These are phyloP conservation scores for Sarocladium strictum DNA, from an alignment of 2,329 filamentous ascomycete species.

Conservation along the genomic window DNA sequence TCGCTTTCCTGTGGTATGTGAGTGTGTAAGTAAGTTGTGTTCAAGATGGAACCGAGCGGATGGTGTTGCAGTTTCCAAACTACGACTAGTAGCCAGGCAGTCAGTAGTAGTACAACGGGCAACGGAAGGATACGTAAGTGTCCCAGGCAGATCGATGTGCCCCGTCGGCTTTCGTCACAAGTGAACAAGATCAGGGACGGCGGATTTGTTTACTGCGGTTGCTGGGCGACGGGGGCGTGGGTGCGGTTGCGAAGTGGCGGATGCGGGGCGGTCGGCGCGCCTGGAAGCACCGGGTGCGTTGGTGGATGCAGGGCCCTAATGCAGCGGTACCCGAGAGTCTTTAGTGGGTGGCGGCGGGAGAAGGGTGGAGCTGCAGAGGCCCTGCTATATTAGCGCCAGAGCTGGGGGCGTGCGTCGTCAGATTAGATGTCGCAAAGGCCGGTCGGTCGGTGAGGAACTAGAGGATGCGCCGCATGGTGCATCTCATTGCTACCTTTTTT, in stretches of 20 bases:
- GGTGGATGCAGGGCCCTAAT: no score
- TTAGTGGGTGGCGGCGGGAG: background rate
- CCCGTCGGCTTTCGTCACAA: background rate
- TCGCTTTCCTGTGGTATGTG: background rate
- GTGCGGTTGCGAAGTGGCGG: background rate
- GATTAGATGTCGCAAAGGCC: no score
- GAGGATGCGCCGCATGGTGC: no score
- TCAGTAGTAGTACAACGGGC: no score
- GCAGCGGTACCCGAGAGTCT: background rate
- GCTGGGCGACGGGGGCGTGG: background rate
- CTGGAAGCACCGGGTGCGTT: background rate
- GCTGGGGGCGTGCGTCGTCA: background rate
- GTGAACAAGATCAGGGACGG: background rate
- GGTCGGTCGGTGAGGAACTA: no score
- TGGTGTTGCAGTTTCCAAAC: background rate
- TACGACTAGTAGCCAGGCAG: background rate
- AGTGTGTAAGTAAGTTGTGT: background rate
- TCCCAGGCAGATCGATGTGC: background rate
- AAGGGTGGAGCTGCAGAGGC: background rate
- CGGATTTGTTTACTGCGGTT: constrained; percentile 8
- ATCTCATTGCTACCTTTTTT: no score
- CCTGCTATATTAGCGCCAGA: background rate
- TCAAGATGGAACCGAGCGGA: background rate
- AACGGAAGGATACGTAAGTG: background rate
- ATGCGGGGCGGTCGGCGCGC: background rate